Evolutionary conservation across 2,329 filamentous ascomycete genomes (phyloP), one percentile per base, ranked within the genome.

Genomic region (Cercospora zeae-maydis): DNA sequence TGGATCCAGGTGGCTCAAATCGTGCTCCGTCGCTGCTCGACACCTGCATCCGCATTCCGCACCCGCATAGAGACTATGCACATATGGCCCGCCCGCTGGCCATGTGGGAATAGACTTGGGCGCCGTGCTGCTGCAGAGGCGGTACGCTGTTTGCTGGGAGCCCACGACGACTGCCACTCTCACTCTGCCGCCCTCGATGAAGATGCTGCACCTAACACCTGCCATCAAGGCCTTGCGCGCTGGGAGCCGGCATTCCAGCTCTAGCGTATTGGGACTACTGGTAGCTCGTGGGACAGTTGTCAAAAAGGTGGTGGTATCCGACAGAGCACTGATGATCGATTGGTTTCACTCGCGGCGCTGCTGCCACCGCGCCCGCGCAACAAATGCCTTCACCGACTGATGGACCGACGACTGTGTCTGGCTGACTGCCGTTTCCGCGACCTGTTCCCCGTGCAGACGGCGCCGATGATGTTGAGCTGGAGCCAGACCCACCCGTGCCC

Each of bases 1-100:
- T 63, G 61, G 57, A 63, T 55, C 51, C 37, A 59, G 37, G 62
- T 63, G 62, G 62, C 62, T 60, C 62, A 58, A 63, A 27, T 57
- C 57, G 52, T 27, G 36, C 24, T 10, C 42, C 10, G n/a, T 42
- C n/a, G n/a, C 37, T 19, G 37, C 37, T 19, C 37, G 37, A 42
- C 37, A 49, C 42, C 39, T 16, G 14, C 39, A 21, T 58, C 24
- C 39, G 19, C 16, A 36, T n/a, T 24, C 10, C 36, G 49, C 49
- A 30, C 47, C 49, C n/a, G n/a, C n/a, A n/a, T n/a, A n/a, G n/a
- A n/a, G n/a, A n/a, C n/a, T n/a, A n/a, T n/a, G n/a, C n/a, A n/a
- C n/a, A n/a, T n/a, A n/a, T n/a, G 16, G 30, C 24, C 45, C 14
- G 45, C 24, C 45, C 37, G 21, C 11, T 13, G 14, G 16, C 47